Evolutionary conservation across 352 stramenopile genomes (phyloP), one percentile per base, ranked within the genome.

Genomic region (Pythium phragmiticola): DNA sequence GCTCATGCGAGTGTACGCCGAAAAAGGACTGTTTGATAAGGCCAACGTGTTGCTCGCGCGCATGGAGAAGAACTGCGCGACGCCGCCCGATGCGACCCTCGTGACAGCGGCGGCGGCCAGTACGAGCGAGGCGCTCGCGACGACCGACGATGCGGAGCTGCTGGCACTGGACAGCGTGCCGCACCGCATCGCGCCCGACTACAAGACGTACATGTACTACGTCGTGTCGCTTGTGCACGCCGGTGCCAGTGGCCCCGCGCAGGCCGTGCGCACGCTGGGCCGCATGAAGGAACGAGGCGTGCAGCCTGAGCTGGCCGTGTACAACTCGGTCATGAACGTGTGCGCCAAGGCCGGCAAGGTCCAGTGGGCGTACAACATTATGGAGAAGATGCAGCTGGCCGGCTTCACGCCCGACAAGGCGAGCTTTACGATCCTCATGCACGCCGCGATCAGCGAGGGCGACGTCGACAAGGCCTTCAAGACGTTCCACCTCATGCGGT

Each of bases 291-390:
- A 89, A 51, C 75, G 77, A 11, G 84, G 84, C 8, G 68, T 94
- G 7, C 41, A 80, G 19, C 82, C 83, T 0, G 69, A 78, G 39
- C 69, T 87, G 19, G 52, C 80, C 1, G 72, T 76, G 64, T 92
- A 94, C 65, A 94, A 91, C 57, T 78, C 82, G n/a, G 81, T 92
- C 14, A 94, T 94, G 84, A 82, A 87, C 45, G 82, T 84, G n/a
- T 94, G 84, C 55, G 77, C 82, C 30, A 90, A 89, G 64, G 75
- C 79, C 5, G 62, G 68, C 34, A 73, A 75, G 28, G 68, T 90
- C 59, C 65, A 82, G 36, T 94, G 84, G 84, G 69, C 84, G 7
- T 94, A 94, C 76, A 94, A 92, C 63, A 80, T 94, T 39, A 80
- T 94, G 70, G 84, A 94, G 64, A 89, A 89, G 64, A 90, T 94